These are phyloP conservation scores for Torulaspora maleeae DNA, from an alignment of 805 yeast species.

Conservation along the genomic window DNA sequence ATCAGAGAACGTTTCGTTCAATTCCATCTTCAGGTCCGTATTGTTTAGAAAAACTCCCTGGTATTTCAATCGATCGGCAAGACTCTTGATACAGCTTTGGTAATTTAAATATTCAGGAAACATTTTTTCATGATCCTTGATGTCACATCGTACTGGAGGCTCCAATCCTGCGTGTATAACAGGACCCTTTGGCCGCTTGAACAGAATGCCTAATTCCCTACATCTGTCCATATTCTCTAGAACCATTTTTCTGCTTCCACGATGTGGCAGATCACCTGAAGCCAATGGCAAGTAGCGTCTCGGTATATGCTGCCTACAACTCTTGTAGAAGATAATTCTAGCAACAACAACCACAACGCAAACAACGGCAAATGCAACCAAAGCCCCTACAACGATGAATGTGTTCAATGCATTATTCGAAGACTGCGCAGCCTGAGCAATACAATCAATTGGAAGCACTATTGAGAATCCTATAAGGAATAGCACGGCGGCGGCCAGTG, in stretches of 20 bases:
- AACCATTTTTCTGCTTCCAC: conserved; percentile 40
- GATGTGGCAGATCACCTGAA: conserved; percentile 51
- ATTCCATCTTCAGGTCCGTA: conserved; percentile 26
- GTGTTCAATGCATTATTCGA: conserved; percentile 68
- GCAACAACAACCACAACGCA: conserved; percentile 50
- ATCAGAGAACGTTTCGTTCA: conserved; percentile 28
- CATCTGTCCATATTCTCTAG: conserved; percentile 41
- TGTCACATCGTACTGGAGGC: conserved; percentile 39
- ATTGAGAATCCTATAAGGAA: conserved; percentile 55
- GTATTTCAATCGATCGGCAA: conserved; percentile 54
- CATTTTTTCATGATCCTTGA: conserved; percentile 27
- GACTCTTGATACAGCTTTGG: conserved; percentile 55
- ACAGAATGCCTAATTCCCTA: conserved; percentile 37
- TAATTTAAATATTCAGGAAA: conserved; percentile 41
- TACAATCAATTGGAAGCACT: conserved; percentile 76
- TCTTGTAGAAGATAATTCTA: conserved; percentile 54
- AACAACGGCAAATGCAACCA: conserved; percentile 54
- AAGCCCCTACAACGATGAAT: conserved; percentile 70
- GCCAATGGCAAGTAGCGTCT: conserved; percentile 67
- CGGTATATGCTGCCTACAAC: conserved; percentile 71
- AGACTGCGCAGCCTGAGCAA: conserved; percentile 51
- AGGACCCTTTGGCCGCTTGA: conserved; percentile 40
- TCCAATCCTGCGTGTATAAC: conserved; percentile 52
- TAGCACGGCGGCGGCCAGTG: conserved; percentile 23
- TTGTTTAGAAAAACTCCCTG: conserved; percentile 41